Percentiles rank a stretch among this genome's conserved stretches.
Conservation (phyloP, 2,329 filamentous ascomycete species). For the Colletotrichum tofieldiae region DNA sequence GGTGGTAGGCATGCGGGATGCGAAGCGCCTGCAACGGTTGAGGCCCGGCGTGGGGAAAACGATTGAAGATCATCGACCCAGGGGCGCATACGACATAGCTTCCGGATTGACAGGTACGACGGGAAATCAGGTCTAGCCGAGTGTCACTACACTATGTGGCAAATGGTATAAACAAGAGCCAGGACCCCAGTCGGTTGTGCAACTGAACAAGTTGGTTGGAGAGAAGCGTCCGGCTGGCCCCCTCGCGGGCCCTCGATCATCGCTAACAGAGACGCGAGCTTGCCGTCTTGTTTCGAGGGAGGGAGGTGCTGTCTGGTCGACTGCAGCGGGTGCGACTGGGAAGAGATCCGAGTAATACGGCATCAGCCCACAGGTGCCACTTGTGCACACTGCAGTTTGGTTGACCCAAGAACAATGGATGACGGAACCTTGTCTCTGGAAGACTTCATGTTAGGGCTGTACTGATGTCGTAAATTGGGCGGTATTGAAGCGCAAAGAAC, state of each 20-base stretch:
- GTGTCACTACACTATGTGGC: conserved; percentile 13
- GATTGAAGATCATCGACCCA: conserved; percentile 28
- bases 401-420: conserved; percentile 7
- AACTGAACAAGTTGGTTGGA: background rate
- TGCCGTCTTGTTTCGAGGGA: conserved; percentile 53
- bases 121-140: conserved; percentile 11
- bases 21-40: conserved; percentile 40
- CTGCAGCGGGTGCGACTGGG: conserved; percentile 23
- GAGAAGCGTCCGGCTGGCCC: conserved; percentile 3
- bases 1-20: conserved; percentile 35
- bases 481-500: conserved; percentile 8
- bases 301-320: background rate
- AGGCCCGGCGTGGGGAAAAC: conserved; percentile 22
- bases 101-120: conserved; percentile 13
- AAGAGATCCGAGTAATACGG: background rate
- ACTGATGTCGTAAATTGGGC: conserved; percentile 19
- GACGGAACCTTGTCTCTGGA: conserved; percentile 9
- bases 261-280: conserved; percentile 52
- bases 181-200: conserved; percentile 1
- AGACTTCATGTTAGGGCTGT: background rate
- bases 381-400: conserved; percentile 13
- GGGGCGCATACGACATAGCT: conserved; percentile 17
- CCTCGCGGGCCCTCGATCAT: conserved; percentile 24
- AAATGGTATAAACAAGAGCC: conserved; percentile 19
- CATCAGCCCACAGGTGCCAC: conserved; percentile 3